Base-by-base conservation (phyloP, 345 rosid genomes). In the Melaleuca alternifolia region DNA sequence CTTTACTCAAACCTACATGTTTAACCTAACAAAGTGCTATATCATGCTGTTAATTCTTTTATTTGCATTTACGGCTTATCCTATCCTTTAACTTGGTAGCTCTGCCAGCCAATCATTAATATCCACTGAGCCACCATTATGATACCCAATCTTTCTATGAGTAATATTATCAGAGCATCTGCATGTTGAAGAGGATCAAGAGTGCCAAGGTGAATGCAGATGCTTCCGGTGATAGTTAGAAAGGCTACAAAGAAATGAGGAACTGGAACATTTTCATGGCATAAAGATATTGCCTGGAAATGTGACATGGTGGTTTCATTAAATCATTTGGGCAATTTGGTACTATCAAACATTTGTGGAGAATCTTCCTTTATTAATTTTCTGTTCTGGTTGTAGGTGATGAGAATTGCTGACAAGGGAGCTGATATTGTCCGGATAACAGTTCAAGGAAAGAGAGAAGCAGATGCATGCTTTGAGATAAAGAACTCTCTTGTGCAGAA, bases 391-490 rank as follows among this genome's bases (percentile, higher is more conserved):
- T 84, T 87, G 53, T 89, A 97, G 99, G 98, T 97, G 21, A 96
- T 97, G 99, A 93, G 90, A 90, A 97, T 97, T 86, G 98, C 98
- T 4, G 99, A 97, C 90, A 88, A 79, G 85, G 99, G 99, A 79
- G 99, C 99, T 24, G 98, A 97, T 90, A 89, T 96, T 51, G 99
- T 97, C 57, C 95, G 99, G 86, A 96, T 97, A 87, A 97, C 99
- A 86, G 99, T 97, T 88, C 99, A 97, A 94, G 98, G 99, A 89
- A 97, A 94, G 94, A 96, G 91, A 93, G 99, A 97, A 88, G 99
- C 99, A 1, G 99, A 97, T 89, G 98, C 99, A 6, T 96, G 99
- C 87, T 96, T 95, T 89, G 99, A 96, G 87, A 97, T 97, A 16
- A 97, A 97, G 90, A 95, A 96, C 87, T 75, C 95, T 82, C 97